Conservation (phyloP, 1,284 basidiomycete genomes). For the Rhodotorula sp. region DNA sequence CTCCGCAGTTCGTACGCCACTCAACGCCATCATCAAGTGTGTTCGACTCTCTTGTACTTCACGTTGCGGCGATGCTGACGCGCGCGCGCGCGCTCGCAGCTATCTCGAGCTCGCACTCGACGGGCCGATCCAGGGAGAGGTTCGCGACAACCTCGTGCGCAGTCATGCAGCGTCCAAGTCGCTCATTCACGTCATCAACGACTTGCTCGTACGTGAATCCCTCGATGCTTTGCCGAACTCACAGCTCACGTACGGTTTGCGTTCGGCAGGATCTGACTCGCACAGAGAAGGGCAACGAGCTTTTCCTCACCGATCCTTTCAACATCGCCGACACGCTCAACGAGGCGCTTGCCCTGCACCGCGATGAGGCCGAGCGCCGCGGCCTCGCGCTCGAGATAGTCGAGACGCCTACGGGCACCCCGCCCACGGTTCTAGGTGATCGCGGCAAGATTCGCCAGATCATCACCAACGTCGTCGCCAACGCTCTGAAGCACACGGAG, state of each 20-base stretch:
- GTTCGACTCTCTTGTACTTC: background rate
- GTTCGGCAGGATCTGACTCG: constrained; percentile 68
- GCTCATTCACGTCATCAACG: constrained; percentile 77
- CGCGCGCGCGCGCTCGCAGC: constrained; percentile 52
- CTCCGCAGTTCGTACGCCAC: constrained; percentile 62
- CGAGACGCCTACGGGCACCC: constrained; percentile 43
- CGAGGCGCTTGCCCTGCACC: constrained; percentile 63
- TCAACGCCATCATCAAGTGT: constrained; percentile 73
- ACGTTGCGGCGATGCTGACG: too few species aligned
- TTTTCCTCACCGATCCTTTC: constrained; percentile 79
- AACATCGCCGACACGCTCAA: constrained; percentile 67
- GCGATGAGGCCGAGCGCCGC: constrained; percentile 69
- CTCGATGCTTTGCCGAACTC: background rate
- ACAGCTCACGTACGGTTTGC: background rate
- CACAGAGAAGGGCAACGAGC: constrained; percentile 76
- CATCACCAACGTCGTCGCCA: constrained; percentile 78
- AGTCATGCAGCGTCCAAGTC: constrained; percentile 71
- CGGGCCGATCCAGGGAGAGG: constrained; percentile 73
- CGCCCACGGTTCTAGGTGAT: constrained; percentile 48
- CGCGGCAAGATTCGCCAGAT: constrained; percentile 71
- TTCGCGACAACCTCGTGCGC: constrained; percentile 73
- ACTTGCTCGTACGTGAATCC: constrained; percentile 62
- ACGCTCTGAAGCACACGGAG: constrained; percentile 78
- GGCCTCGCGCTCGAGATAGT: constrained; percentile 65
- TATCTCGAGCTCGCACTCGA: constrained; percentile 84